Base-by-base conservation (phyloP, 768 basidiomycete genomes). In the Suillus fuscotomentosus region DNA sequence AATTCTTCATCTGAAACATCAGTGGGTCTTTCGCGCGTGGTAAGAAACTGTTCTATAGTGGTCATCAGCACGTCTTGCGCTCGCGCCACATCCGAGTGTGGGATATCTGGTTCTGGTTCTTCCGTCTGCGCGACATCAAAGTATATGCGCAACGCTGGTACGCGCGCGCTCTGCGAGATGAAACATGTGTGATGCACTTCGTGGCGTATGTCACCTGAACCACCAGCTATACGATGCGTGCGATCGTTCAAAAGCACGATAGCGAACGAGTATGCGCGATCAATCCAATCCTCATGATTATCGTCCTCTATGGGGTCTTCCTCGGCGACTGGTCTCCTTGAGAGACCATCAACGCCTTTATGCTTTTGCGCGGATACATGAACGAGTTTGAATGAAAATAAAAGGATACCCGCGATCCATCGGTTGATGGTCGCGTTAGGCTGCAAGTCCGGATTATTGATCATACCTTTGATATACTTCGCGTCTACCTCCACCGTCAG, bases 381-480 rank as follows among this genome's bases (percentile, higher is more conserved):
- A 0, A 66, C 54, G 1, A 77, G 66, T 2, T 63, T 57, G 66
- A 79, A 78, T 47, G 62, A 78, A 74, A 24, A 69, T 65, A 6
- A 69, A 3, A 43, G 60, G 15, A 76, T 76, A 13, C 50, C 65
- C 6, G 67, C 62, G 43, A 73, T 71, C 76, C 70, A 74, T 9
- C 71, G 20, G 45, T 76, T 75, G 3, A 76, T 69, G 1, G 72
- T 72, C 0, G 74, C 71, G 54, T 72, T 76, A 0, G 77, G 79
- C n/a, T 69, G 66, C 22, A 67, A 48, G 59, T 72, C 70, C 3
- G 67, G 77, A 17, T 72, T 74, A 9, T 64, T 68, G n/a, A 77
- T 64, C 77, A 78, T 81, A 3, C 77, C 80, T 27, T 72, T 69
- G 39, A 82, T 73, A 15, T 53, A 68, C 60, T 72, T 73, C 0